These are phyloP conservation scores for Jatropha podagrica DNA, from an alignment of 441 rosid genomes.

Conservation along the genomic window DNA sequence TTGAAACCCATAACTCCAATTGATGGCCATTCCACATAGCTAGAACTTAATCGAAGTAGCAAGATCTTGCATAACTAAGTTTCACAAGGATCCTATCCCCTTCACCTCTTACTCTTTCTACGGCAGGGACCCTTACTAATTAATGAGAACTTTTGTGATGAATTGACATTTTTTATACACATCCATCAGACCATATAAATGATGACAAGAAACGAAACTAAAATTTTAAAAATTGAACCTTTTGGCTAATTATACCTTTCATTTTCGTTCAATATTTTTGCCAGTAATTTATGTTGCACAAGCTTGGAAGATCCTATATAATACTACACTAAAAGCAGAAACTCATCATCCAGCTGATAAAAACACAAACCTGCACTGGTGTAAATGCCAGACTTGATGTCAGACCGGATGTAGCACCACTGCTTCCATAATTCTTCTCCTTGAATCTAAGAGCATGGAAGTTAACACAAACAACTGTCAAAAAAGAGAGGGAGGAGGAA, in stretches of 20 bases:
- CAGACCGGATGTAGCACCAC: conserved; percentile 89
- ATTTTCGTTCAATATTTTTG: neutral
- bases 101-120: neutral
- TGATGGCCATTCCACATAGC: neutral
- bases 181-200: neutral
- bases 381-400: conserved; percentile 96
- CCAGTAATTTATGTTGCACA: neutral
- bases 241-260: neutral
- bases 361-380: conserved; percentile 74
- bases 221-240: neutral
- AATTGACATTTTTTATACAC: neutral
- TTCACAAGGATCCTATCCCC: neutral
- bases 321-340: neutral
- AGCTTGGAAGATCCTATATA: neutral
- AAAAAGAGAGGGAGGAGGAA: neutral
- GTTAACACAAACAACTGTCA: neutral
- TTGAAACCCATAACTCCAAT: neutral
- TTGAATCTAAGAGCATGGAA: conserved; percentile 48
- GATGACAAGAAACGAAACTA: neutral
- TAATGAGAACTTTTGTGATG: neutral
- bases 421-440: conserved; percentile 65
- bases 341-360: neutral
- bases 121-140: neutral
- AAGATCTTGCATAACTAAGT: neutral
- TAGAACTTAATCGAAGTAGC: neutral